Conservation (phyloP, 2,329 filamentous ascomycete species). For the Colletotrichum somersetense region DNA sequence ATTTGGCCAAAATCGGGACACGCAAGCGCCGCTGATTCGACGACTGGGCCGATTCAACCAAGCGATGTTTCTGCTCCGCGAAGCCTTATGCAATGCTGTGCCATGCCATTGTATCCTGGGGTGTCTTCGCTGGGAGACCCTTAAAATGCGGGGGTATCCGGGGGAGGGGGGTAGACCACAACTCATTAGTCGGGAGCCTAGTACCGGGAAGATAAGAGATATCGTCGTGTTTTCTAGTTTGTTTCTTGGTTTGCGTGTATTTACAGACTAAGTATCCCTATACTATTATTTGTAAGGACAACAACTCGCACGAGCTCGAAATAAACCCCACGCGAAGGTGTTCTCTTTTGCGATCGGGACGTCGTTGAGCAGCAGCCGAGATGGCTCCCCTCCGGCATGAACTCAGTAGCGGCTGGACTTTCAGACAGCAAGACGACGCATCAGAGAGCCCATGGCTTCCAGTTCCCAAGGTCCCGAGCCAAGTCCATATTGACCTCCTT, state of each 20-base stretch:
- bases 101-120: conserved; percentile 12
- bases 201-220: background rate
- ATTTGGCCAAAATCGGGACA: background rate
- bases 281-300: background rate
- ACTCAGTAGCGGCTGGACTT: conserved; percentile 46
- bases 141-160: conserved; percentile 31
- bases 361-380: background rate
- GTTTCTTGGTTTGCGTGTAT: background rate
- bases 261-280: background rate
- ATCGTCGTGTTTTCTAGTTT: conserved; percentile 4
- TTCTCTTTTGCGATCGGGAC: background rate
- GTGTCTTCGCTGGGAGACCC: conserved; percentile 14
- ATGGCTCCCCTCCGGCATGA: conserved; percentile 21
- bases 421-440: conserved; percentile 45
- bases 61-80: conserved; percentile 3
- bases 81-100: background rate
- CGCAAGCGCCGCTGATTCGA: conserved; percentile 21
- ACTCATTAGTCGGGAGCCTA: conserved; percentile 10
- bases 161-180: background rate
- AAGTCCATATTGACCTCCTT: conserved; percentile 55
- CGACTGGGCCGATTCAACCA: background rate
- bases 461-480: conserved; percentile 51
- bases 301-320: background rate
- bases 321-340: too few relatives aligned
- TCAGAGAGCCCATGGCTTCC: conserved; percentile 50